phyloP scores from a whole-genome alignment of 2,329 filamentous ascomycete species.

The Trichocomaceae sp. region DNA sequence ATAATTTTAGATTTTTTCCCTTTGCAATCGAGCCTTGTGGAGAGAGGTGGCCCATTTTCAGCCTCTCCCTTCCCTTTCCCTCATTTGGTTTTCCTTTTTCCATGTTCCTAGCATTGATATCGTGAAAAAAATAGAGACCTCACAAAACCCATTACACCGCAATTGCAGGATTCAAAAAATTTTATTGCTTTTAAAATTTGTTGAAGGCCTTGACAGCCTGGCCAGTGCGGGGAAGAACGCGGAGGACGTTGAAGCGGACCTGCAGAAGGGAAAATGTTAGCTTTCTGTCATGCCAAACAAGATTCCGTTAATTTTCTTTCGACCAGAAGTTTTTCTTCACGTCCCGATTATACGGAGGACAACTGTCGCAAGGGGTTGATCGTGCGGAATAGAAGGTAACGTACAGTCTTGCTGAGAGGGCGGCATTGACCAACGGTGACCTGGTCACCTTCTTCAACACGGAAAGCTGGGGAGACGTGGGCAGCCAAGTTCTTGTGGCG shows the following conservation, averaged over 20 bases:
- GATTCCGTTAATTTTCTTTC: neutral
- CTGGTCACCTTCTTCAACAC: slow-evolving; percentile 99
- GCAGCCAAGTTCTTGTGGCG: slow-evolving; percentile 99
- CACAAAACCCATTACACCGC: slow-evolving; percentile 11
- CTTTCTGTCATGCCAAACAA: neutral
- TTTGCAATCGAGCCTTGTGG: slow-evolving; percentile 6
- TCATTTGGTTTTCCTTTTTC: slow-evolving; percentile 1
- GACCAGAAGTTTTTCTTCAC: neutral
- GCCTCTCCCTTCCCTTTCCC: neutral
- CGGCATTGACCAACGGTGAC: slow-evolving; percentile 99
- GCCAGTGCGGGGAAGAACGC: slow-evolving; percentile 93
- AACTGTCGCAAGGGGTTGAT: neutral
- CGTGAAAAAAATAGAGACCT: slow-evolving; percentile 10
- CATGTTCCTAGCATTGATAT: slow-evolving; percentile 11
- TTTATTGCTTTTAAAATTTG: slow-evolving; percentile 81
- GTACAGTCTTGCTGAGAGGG: slow-evolving; percentile 98
- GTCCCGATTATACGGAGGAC: neutral
- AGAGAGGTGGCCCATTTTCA: slow-evolving; percentile 2
- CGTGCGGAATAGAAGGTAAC: slow-evolving; percentile 37
- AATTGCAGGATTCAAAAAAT: slow-evolving; percentile 7
- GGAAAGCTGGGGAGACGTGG: slow-evolving; percentile 98
- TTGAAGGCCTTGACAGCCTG: slow-evolving; percentile 96
- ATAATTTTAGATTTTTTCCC: slow-evolving; percentile 2
- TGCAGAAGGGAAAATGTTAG: slow-evolving; percentile 30
- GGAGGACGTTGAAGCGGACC: slow-evolving; percentile 99